Base-by-base conservation (phyloP, 768 basidiomycete species). In the Xanthoconium stramineum region DNA sequence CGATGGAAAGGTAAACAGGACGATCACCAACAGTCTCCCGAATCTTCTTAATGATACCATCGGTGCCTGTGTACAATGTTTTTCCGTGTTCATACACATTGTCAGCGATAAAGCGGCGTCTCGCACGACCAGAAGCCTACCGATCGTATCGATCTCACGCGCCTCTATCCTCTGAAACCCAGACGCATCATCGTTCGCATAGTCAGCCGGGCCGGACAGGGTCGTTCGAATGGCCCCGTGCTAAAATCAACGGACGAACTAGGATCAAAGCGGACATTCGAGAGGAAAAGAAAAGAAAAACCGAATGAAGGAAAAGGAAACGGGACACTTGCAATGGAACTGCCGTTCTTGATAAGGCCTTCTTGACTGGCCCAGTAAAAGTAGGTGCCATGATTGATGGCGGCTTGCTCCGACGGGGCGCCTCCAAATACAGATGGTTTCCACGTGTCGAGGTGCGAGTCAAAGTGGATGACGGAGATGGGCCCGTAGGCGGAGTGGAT, bases 361-460 rank as follows among this genome's bases (percentile, higher is more conserved):
- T 92, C 89, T 62, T 87, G 81, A 57, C 84, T 85, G 0, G 93
- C 93, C 81, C 89, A 89, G 73, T 91, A 94, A 72, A 94, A 94
- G 75, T 93, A 94, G 3, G 89, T 91, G 13, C 91, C 92, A 57
- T 94, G 92, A 57, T 89, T 93, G 60, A 94, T 84, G 20, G 84
- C 83, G 0, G 86, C 88, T 55, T 85, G 85, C 1, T 79, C 77
- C 29, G 85, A 85, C 5, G 86, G 87, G 4, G 88, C 83, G 11
- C 86, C 86, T 24, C 88, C 88, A 64, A 89, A 89, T 11, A 88
- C 83, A 33, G 80, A 75, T 5, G 87, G 86, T 64, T 85, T 87
- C 88, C 87, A 89, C 12, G 86, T 89, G 64, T 89, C 86, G 36
- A 91, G 79, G 71, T 93, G 89, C 33, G 88, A 87, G 69, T 94